Base-by-base conservation (phyloP, 495 filamentous ascomycete genomes). In the Staphylotrichum tortipilum region DNA sequence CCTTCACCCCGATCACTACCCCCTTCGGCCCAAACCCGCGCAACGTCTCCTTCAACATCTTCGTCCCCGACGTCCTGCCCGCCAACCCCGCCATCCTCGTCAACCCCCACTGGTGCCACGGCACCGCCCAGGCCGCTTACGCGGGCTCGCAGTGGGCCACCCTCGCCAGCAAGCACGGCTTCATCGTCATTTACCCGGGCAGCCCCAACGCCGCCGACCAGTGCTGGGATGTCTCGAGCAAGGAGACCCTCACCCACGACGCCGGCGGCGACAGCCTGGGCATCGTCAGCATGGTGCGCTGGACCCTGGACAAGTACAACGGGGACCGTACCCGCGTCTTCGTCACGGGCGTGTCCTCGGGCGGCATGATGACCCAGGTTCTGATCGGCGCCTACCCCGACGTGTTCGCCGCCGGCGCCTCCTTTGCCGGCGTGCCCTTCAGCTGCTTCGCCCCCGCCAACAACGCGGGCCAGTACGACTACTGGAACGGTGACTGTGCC, bases 301-400 rank as follows among this genome's bases (percentile, higher is more conserved):
- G 73, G 56, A 66, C 71, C 0, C 50, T 78, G 14, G 39, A 42
- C 36, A 67, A 69, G 44, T 79, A 79, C 63, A 61, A 56, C 18
- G 78, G 52, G 15, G 76, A 81, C 50, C 28, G 69, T 8, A 52
- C 48, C 29, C 68, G 68, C 24, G 69, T 79, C 4, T 80, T 74
- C 48, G 76, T 69, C 4, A 77, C 71, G 22, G 77, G 77, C 7
- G 67, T 67, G 2, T 76, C 71, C 1, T 79, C 76, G 0, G 78
- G 78, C 12, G 77, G 69, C n/a, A 80, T 79, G 76, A 78, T 79
- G 76, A 78, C 74, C n/a, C 77, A 79, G 51, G 74, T 79, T 10
- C 62, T 82, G 52, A 69, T 72, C 5, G 78, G 73, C 4, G 65
- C 76, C 0, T 81, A 82, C 57, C 79, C 77, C 8, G 71, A 79